Evolutionary conservation across 768 basidiomycete species (phyloP).

Genomic region (Leccinellum rugosiceps): DNA sequence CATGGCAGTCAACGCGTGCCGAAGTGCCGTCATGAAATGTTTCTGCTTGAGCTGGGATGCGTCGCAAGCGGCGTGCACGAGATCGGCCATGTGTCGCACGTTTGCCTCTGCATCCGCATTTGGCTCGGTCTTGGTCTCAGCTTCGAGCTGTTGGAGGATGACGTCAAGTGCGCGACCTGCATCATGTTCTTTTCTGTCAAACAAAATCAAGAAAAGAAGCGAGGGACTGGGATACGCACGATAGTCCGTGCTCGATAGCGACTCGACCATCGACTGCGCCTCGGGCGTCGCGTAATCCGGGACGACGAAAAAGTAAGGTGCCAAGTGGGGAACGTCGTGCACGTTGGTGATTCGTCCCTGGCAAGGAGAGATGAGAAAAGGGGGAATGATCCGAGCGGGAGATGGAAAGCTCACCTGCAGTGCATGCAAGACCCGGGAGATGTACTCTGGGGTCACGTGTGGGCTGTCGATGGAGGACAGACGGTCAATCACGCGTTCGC

Average conservation of each 20-base stretch:
- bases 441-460: constrained; percentile 52
- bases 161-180: constrained; percentile 9
- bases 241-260: constrained; percentile 41
- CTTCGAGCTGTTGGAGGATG: constrained; percentile 3
- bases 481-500: background rate
- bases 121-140: background rate
- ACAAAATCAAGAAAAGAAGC: background rate
- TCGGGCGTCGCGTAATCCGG: constrained; percentile 57
- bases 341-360: constrained; percentile 72
- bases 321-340: constrained; percentile 63
- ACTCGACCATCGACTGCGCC: constrained; percentile 50
- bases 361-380: background rate
- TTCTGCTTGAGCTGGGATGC: constrained; percentile 41
- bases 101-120: background rate
- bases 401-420: constrained; percentile 45
- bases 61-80: constrained; percentile 46
- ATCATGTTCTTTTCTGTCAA: background rate
- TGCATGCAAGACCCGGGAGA: constrained; percentile 59
- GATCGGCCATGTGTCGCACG: constrained; percentile 10
- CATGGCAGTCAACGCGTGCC: constrained; percentile 78
- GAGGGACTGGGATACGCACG: constrained; percentile 33
- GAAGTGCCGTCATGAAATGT: constrained; percentile 65
- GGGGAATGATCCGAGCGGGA: background rate
- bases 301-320: constrained; percentile 75
- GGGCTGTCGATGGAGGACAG: constrained; percentile 31